Evolutionary conservation across 2,329 filamentous ascomycete genomes (phyloP), one percentile per base, ranked within the genome.

Genomic region (Colletotrichum orchidophilum): DNA sequence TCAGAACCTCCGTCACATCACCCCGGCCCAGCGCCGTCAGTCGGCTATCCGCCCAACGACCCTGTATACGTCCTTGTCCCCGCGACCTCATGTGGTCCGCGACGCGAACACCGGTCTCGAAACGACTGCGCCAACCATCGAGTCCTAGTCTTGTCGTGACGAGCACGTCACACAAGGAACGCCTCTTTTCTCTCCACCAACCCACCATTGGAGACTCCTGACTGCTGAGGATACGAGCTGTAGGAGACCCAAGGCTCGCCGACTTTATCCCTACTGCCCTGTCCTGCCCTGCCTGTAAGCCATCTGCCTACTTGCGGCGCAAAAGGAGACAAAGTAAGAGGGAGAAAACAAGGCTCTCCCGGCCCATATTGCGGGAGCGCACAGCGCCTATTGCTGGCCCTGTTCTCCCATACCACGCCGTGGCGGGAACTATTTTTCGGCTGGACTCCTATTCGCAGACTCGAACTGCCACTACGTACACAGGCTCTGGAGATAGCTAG

Each of bases 181-280:
- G 77, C 76, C 77, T 75, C 75, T 75, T 74, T 73, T 72, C 76
- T 75, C 73, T 77, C 75, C 77, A 73, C 73, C 69, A 72, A 75
- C 74, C 76, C 72, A 75, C 76, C 75, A 81, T 81, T 80, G 79
- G 77, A 76, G 74, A 74, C 61, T 71, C 73, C 71, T 75, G 70
- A 74, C 70, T 74, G 74, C 75, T 75, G 75, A 76, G 72, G 78
- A 81, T 82, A 81, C 80, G 80, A 81, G 77, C 57, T 68, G 58
- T 35, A 50, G 50, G 50, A 59, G n/a, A 49, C n/a, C 49, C 39
- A 60, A 63, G 61, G 33, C 59, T 71, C 50, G 21, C 46, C 42
- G 54, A 11, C 63, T 26, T 49, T 31, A 52, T 50, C 57, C 27
- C 63, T 15, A 18, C 49, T 53, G 49, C 60, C 24, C 33, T 53